Evolutionary conservation across 2,329 filamentous ascomycete genomes (phyloP), one percentile per base, ranked within the genome.

Genomic region (Elsinoe ampelina): DNA sequence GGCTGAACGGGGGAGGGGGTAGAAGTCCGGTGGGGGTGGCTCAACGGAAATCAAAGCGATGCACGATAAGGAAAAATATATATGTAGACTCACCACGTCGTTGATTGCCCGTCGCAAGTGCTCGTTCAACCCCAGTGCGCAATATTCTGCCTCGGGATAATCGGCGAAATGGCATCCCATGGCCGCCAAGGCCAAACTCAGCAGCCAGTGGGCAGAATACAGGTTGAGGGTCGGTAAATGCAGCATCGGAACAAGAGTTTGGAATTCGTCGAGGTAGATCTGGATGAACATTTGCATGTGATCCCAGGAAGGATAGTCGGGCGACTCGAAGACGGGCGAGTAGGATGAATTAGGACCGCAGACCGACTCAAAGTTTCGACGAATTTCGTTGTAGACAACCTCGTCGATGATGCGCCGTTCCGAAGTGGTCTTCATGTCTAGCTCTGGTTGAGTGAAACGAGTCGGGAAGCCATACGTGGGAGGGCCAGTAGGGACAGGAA

Each of bases 171-270:
- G 64, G 17, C 64, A 63, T 8, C 66, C 68, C 1, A 68, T 59
- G 34, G 64, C 59, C 7, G 61, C 62, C n/a, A 68, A 58, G 6
- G 66, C 66, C 15, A 69, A 57, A 13, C 64, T 57, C 8, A 67
- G 59, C 8, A 65, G 54, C 58, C 61, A 63, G 11, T 63, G 35
- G 6, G 59, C 32, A 19, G 54, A 26, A 36, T 57, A 36, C 52
- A 42, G 35, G 26, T 57, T 32, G 42, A 67, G 61, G 3, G 59
- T 63, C 0, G 60, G 60, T 26, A 42, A 55, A 43, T 69, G 66
- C 7, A 69, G 50, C 41, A 69, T 65, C 2, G 68, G 67, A 13
- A 70, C 61, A 11, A 62, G 59, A 19, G 63, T 61, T 47, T 66
- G 62, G 36, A 69, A 68, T 35, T 61, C 57, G 6, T 65, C 63